Conservation (phyloP, 2,329 filamentous ascomycete genomes). For the Microthyrium microscopicum region DNA sequence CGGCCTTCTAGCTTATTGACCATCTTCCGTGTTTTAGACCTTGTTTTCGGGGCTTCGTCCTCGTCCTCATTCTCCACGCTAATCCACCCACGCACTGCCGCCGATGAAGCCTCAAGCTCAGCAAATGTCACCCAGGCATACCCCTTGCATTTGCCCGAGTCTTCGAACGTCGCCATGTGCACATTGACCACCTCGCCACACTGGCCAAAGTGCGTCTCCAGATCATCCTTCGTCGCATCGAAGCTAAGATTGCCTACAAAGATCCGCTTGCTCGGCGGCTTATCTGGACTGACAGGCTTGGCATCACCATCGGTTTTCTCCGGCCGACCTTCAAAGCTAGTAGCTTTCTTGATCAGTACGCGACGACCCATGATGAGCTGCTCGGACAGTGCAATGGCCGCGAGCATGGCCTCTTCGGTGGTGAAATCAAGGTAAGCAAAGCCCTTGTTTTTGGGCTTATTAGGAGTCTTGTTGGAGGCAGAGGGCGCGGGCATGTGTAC, state of each 20-base stretch:
- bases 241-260: conserved; percentile 53
- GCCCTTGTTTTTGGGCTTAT: conserved; percentile 60
- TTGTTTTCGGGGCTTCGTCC: conserved; percentile 24
- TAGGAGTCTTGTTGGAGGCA: conserved; percentile 26
- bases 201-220: conserved; percentile 65
- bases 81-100: conserved; percentile 67
- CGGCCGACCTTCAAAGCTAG: conserved; percentile 78
- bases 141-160: conserved; percentile 94
- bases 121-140: conserved; percentile 92
- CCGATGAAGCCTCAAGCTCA: conserved; percentile 55
- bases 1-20: conserved; percentile 72
- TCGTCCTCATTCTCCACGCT: conserved; percentile 39
- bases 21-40: conserved; percentile 35
- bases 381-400: conserved; percentile 78
- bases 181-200: conserved; percentile 72
- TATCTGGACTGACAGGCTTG: conserved; percentile 18
- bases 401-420: conserved; percentile 47
- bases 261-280: conserved; percentile 59
- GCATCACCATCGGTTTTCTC: conserved; percentile 20
- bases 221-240: conserved; percentile 51
- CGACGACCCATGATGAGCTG: conserved; percentile 58
- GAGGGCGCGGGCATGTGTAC: conserved; percentile 56
- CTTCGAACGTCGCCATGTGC: conserved; percentile 89
- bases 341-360: conserved; percentile 84
- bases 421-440: conserved; percentile 94